Evolutionary conservation across 2,329 filamentous ascomycete species (phyloP), one percentile per base, ranked within the genome.

Genomic region (Lomentospora prolificans): DNA sequence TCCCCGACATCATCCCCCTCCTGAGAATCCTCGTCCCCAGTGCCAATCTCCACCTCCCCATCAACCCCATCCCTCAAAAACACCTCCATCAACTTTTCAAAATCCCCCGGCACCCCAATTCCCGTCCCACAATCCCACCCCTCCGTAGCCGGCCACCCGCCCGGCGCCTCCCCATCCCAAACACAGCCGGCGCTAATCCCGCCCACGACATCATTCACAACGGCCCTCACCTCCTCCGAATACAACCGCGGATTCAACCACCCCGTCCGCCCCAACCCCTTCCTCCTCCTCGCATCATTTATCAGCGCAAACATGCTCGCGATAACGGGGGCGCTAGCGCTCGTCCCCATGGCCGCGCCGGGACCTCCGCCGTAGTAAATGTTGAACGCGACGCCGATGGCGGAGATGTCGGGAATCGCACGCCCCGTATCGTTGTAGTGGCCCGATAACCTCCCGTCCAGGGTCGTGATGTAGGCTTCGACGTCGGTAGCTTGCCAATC

Each of bases 351-450:
- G 2, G 75, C 64, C 2, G 59, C 58, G 0, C 54, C 39, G 4
- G 63, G 57, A 12, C 55, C 52, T 6, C 69, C 70, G 4, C 63
- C 63, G 14, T 67, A 59, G 3, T 69, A 57, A 33, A 72, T 69
- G 5, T 66, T 59, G 56, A 84, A 86, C 58, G 81, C 78, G 6
- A 79, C 79, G 1, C 83, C 77, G 22, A 88, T 73, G 3, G 73
- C 76, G 3, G 75, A 70, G 24, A 81, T 68, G 60, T 81, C 78
- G 0, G 79, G 79, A 19, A 74, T 70, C 1, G 70, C 78, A 3
- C 79, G 70, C 36, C 75, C 77, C 2, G 62, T 66, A 0, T 63
- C 58, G 60, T 79, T 72, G 64, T 76, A 79, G 55, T 72, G 67
- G 27, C 68, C 70, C 0, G 66, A 53, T 53, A 85, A 69, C 36